These are phyloP conservation scores for Blastomyces parvus DNA, from an alignment of 2,329 filamentous ascomycete genomes.

Conservation along the genomic window DNA sequence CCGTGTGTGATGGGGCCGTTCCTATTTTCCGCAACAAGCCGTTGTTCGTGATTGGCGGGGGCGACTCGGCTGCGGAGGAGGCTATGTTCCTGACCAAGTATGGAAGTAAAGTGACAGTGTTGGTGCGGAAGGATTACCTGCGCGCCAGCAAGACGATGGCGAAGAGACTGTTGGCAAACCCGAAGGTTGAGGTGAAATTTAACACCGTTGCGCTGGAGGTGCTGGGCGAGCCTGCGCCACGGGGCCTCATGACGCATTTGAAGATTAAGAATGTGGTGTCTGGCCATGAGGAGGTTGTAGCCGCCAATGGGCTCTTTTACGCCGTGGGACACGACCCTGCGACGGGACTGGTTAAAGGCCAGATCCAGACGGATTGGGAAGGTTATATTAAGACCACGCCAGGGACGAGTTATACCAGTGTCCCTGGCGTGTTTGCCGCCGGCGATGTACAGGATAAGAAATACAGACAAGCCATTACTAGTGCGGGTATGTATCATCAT, in stretches of 20 bases:
- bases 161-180: constrained; percentile 66
- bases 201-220: constrained; percentile 75
- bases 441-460: constrained; percentile 98
- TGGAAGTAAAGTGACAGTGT: constrained; percentile 84
- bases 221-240: constrained; percentile 64
- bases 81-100: constrained; percentile 97
- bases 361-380: constrained; percentile 78
- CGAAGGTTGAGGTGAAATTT: constrained; percentile 85
- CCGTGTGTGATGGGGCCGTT: constrained; percentile 92
- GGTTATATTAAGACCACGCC: constrained; percentile 85
- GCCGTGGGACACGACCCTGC: constrained; percentile 95
- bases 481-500: constrained; percentile 62
- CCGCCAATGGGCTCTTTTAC: constrained; percentile 92
- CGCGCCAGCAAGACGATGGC: constrained; percentile 90
- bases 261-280: constrained; percentile 69
- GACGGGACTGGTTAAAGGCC: constrained; percentile 78
- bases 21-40: constrained; percentile 97
- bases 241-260: constrained; percentile 77
- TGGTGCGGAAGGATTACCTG: constrained; percentile 79
- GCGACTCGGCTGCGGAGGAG: constrained; percentile 95
- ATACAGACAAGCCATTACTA: constrained; percentile 95
- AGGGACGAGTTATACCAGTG: constrained; percentile 76
- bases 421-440: constrained; percentile 89
- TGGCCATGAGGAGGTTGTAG: constrained; percentile 69
- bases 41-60: constrained; percentile 89